Evolutionary conservation across 106 monocot species (phyloP).

Genomic region (Narthecium ossifragum): DNA sequence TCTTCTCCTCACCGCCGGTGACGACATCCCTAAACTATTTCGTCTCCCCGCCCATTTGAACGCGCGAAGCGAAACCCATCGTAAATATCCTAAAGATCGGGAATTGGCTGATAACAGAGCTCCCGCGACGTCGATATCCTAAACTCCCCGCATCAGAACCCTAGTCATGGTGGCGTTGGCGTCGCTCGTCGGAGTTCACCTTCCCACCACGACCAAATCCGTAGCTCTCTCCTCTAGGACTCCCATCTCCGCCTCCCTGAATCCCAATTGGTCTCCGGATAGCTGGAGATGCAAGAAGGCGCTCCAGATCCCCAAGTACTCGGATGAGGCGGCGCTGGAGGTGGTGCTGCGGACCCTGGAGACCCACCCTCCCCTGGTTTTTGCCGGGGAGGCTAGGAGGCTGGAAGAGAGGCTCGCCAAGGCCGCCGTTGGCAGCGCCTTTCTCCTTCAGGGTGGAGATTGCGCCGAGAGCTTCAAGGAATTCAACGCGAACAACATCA

Average conservation of each 20-base stretch:
- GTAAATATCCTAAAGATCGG: no score
- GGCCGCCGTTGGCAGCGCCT: slow-evolving; percentile 60
- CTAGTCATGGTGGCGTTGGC: no score
- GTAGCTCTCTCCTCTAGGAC: no score
- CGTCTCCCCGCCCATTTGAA: no score
- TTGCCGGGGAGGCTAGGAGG: slow-evolving; percentile 71
- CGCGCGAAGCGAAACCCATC: no score
- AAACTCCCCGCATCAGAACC: no score
- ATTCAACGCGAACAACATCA: slow-evolving; percentile 65
- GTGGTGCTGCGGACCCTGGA: slow-evolving; percentile 20
- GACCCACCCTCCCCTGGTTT: slow-evolving; percentile 58
- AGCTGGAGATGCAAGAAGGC: slow-evolving; percentile 37
- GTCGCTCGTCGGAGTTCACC: no score
- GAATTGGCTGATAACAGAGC: no score
- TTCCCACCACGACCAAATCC: no score
- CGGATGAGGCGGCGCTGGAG: slow-evolving; percentile 28
- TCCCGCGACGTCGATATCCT: no score
- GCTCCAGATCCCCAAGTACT: slow-evolving; percentile 45
- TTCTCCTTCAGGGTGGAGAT: slow-evolving; percentile 74
- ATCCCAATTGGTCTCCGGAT: slow-evolving; percentile 20
- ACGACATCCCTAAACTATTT: no score
- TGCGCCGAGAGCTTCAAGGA: slow-evolving; percentile 91
- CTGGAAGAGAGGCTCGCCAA: slow-evolving; percentile 65
- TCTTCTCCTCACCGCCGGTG: no score
- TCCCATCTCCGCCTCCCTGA: not conserved